Conservation (phyloP, 2,329 filamentous ascomycete genomes). For the Talaromyces albobiverticillius region DNA sequence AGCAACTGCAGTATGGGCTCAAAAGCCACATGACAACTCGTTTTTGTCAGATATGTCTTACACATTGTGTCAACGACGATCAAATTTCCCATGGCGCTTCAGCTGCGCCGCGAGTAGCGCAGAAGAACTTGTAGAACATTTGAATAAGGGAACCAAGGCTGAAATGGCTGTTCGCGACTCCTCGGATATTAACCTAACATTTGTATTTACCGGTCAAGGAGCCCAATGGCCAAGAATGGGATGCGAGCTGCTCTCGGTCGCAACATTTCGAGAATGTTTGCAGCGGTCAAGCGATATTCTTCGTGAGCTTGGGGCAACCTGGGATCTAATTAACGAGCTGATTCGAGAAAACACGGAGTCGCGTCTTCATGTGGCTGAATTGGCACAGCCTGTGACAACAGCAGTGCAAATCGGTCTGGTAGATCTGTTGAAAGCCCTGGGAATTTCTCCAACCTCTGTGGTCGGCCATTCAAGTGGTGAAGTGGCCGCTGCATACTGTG, state of each 20-base stretch:
- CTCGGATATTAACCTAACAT: slow-evolving; percentile 20
- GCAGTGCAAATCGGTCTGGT: slow-evolving; percentile 21
- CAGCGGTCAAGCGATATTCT: too few species aligned
- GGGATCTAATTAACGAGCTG: slow-evolving; percentile 16
- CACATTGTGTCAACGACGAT: not conserved
- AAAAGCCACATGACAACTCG: too few species aligned
- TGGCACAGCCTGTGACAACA: slow-evolving; percentile 20
- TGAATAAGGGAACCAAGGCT: not conserved
- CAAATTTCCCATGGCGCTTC: too few species aligned
- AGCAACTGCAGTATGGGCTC: too few species aligned
- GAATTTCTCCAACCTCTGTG: slow-evolving; percentile 30
- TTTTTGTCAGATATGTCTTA: too few species aligned
- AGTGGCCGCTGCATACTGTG: slow-evolving; percentile 46
- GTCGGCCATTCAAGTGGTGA: slow-evolving; percentile 49
- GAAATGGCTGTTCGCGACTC: too few species aligned
- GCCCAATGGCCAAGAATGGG: slow-evolving; percentile 34
- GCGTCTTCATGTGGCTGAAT: slow-evolving; percentile 6
- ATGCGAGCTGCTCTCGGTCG: too few species aligned
- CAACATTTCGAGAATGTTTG: too few species aligned
- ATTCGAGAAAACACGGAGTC: slow-evolving; percentile 20
- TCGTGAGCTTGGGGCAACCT: slow-evolving; percentile 1
- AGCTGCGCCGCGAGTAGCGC: too few species aligned
- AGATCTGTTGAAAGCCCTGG: slow-evolving; percentile 16
- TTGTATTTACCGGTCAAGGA: slow-evolving; percentile 37
- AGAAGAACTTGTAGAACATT: not conserved